Base-by-base conservation (phyloP, 306 rosid species). In the Cicer arietinum region DNA sequence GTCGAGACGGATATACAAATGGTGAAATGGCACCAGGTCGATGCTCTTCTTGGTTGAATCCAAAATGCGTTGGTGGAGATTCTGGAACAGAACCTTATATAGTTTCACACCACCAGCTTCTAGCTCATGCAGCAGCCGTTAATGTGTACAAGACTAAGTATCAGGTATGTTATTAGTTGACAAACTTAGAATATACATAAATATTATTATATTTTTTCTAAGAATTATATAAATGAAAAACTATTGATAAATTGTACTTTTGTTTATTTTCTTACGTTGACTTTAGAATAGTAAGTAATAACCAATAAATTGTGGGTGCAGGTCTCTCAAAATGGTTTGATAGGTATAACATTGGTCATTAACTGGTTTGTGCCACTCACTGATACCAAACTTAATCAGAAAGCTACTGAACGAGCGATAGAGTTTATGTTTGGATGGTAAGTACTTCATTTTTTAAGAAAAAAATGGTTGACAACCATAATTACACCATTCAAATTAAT, bases 241-340 rank as follows among this genome's bases (percentile, higher is more conserved):
- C 0, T 30, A 30, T 30, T 30, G 0, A 46, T 7, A 22, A 57
- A 7, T 20, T 66, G 10, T 30, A 30, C 37, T 30, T 47, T 47
- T 16, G 16, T 4, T 63, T 41, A 4, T 0, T 14, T 4, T 63
- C 16, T 16, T 8, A 45, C 3, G 30, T 56, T 56, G 0, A 13
- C 7, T 61, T 12, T 37, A 51, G 62, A 39, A 8, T 61, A 37
- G 7, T n/a, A 12, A 37, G 7, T n/a, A 12, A 37, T 61, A 7
- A 39, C 14, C n/a, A 39, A n/a, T 54, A 72, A 59, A n/a, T n/a
- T 5, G 8, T 50, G 43, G n/a, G 0, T 39, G 72, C 77, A 88
- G 85, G 72, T 10, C 6, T 25, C 56, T 41, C 92, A 86, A 68
- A 86, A 86, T 40, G 96, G 92, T 6, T 1, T 66, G 50, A 85